Percentiles rank a stretch among this genome's conserved stretches.
Conservation (phyloP, 2,329 filamentous ascomycete genomes). For the Mariannaea sp. region DNA sequence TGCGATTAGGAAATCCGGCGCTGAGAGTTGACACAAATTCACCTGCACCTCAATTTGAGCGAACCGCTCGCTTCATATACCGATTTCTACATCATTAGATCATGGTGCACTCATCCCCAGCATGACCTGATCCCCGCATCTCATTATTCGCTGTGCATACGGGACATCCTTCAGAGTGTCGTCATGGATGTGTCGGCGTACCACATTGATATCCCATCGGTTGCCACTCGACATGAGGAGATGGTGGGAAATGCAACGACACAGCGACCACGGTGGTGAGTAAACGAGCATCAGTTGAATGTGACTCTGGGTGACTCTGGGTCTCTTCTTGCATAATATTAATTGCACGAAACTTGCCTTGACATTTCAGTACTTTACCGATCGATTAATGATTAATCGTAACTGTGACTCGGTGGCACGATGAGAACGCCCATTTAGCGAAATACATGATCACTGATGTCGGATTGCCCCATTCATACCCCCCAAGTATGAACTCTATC, state of each 20-base stretch:
- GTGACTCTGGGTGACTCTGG: neutral
- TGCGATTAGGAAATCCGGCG: neutral
- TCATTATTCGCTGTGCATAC: neutral
- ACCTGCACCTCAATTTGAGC: neutral
- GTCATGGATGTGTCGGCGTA: conserved; percentile 34
- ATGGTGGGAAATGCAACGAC: conserved; percentile 12
- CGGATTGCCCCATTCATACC: neutral
- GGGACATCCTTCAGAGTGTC: conserved; percentile 24
- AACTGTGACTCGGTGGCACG: neutral
- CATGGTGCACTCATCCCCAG: neutral
- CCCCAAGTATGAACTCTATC: neutral
- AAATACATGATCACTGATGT: neutral
- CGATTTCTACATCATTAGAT: neutral
- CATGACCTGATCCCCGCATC: conserved; percentile 13
- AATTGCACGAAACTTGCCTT: neutral
- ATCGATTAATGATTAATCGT: neutral
- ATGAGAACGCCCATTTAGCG: no score
- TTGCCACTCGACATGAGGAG: conserved; percentile 4
- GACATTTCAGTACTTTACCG: neutral
- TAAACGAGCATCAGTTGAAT: neutral
- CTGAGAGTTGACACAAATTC: neutral
- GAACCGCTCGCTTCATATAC: neutral
- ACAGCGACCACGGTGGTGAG: neutral
- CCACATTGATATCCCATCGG: conserved; percentile 23
- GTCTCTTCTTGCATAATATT: neutral